Base-by-base conservation (phyloP, 257 asterid species). In the Scutellaria baicalensis region DNA sequence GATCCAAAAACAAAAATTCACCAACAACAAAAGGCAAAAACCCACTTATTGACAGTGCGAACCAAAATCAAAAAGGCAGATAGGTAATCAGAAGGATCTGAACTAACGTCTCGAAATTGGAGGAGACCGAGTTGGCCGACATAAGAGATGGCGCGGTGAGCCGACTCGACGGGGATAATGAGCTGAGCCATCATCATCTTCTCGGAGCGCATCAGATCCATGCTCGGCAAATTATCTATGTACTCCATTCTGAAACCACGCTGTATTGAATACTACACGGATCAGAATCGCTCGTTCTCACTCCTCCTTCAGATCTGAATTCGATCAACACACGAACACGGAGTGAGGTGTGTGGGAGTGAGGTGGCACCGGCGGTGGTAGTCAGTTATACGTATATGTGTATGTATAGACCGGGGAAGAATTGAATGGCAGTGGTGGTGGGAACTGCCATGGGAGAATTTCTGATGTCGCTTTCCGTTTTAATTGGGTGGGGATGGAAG, bases 181-280 rank as follows among this genome's bases (percentile, higher is more conserved):
- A 95, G 95, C 79, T 92, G 99, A 73, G 88, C 94, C 64, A 78
- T 83, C 70, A 85, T 84, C 99, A 95, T 95, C 93, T 88, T 84
- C 90, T 95, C 99, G 71, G 97, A 90, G 75, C 98, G 97, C 98
- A 93, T 90, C 97, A 93, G 96, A 91, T 91, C 98, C 97, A 93
- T 93, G 69, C 81, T 70, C 59, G 98, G 94, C 78, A 93, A 81
- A 60, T 83, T 91, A 73, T 84, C 82, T 60, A 91, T 76, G 84
- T 73, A 85, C 88, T 87, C 93, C 98, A 93, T 93, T 80, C 71
- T 78, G 78, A 83, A 74, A 82, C 82, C 76, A 77, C 73, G 42
- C 56, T 58, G 10, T 12, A 51, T 6, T 20, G 43, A 31, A 59
- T 70, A 27, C 42, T 42, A 59, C 47, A 39, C 58, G 52, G 80